Evolutionary conservation across 2,329 filamentous ascomycete species (phyloP).

Genomic region (Aspergillus novofumigatus): DNA sequence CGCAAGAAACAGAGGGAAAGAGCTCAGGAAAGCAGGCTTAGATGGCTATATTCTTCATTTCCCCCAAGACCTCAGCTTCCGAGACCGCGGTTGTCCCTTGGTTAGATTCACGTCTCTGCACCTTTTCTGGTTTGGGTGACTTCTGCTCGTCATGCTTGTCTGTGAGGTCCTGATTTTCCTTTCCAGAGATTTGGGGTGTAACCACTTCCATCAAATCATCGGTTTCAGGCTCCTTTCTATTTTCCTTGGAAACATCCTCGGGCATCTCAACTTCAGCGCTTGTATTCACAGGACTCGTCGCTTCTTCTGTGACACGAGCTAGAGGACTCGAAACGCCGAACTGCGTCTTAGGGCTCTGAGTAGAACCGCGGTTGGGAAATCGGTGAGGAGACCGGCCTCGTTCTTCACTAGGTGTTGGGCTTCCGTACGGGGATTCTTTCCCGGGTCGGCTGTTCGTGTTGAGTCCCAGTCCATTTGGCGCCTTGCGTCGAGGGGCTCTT

Average conservation of each 20-base stretch:
- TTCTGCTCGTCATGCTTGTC: slow-evolving; percentile 20
- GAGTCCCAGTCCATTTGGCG: slow-evolving; percentile 47
- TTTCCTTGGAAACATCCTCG: slow-evolving; percentile 27
- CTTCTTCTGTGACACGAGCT: slow-evolving; percentile 45
- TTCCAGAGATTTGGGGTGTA: slow-evolving; percentile 33
- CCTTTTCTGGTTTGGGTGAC: slow-evolving; percentile 27
- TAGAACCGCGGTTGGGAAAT: slow-evolving; percentile 40
- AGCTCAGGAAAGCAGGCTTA: slow-evolving; percentile 22
- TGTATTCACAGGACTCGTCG: slow-evolving; percentile 32
- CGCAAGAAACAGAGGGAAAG: background rate
- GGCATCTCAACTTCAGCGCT: slow-evolving; percentile 31
- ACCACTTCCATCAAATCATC: slow-evolving; percentile 40
- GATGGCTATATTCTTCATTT: slow-evolving; percentile 48
- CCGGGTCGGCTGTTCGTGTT: slow-evolving; percentile 47
- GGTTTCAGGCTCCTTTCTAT: slow-evolving; percentile 25
- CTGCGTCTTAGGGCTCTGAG: slow-evolving; percentile 42
- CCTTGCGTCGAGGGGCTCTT: slow-evolving; percentile 48
- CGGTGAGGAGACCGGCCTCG: slow-evolving; percentile 47
- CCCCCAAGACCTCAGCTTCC: slow-evolving; percentile 39
- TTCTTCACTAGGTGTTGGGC: slow-evolving; percentile 44
- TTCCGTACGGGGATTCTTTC: slow-evolving; percentile 52
- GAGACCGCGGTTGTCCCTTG: slow-evolving; percentile 25
- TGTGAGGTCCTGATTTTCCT: slow-evolving; percentile 28
- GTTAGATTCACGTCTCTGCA: slow-evolving; percentile 25
- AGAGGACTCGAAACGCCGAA: slow-evolving; percentile 44